These are phyloP conservation scores for Syzygium aqueum DNA, from an alignment of 345 rosid species.

Conservation along the genomic window DNA sequence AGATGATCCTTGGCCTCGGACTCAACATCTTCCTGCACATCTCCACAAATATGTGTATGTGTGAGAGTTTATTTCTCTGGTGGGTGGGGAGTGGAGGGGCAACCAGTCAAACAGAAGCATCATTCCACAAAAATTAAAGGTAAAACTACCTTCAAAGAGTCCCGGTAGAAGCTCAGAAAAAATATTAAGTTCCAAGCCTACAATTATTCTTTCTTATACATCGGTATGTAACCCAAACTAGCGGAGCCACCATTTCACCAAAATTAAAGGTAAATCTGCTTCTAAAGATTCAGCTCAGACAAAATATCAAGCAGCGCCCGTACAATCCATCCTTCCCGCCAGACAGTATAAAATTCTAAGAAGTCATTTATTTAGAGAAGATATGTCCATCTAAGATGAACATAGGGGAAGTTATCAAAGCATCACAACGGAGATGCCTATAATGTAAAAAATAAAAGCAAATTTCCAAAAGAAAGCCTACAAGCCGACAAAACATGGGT, in stretches of 20 bases:
- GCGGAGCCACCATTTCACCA: background rate
- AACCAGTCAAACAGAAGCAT: background rate
- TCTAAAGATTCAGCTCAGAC: background rate
- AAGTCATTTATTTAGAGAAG: background rate
- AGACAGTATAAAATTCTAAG: background rate
- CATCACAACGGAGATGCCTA: background rate
- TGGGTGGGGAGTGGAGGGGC: background rate
- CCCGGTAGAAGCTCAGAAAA: background rate
- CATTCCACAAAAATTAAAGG: background rate
- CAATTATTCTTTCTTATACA: background rate
- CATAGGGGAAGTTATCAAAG: background rate
- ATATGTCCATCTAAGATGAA: background rate
- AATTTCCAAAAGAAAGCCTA: background rate
- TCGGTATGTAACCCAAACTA: background rate
- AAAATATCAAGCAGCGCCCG: background rate
- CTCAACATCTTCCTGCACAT: constrained; percentile 39
- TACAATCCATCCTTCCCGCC: background rate
- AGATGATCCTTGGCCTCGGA: constrained; percentile 16
- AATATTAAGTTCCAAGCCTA: background rate
- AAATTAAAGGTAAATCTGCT: background rate
- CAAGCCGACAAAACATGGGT: background rate
- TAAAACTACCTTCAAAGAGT: background rate
- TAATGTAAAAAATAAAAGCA: background rate
- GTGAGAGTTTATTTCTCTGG: background rate
- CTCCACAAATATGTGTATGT: background rate